A percentile compares a stretch with the other conserved stretches of the same genome.
phyloP scores from a whole-genome alignment of 2,329 filamentous ascomycete genomes.

The Trichoderma atroviride region DNA sequence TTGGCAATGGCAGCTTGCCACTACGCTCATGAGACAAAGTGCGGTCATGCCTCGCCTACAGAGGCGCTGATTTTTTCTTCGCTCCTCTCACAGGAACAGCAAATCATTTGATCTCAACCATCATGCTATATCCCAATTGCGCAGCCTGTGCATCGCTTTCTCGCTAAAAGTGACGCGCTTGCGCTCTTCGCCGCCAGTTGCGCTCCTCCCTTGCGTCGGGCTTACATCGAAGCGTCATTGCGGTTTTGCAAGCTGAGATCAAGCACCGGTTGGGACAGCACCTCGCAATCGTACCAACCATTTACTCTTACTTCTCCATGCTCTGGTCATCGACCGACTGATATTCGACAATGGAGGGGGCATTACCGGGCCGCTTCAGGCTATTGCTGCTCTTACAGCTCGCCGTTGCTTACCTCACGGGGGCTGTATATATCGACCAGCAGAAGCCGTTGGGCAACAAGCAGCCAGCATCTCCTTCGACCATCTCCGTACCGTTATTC shows the following conservation, averaged over 20 bases:
- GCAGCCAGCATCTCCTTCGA: background rate
- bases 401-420: background rate
- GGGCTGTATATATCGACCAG: slow-evolving; percentile 17
- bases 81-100: background rate
- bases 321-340: background rate
- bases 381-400: slow-evolving; percentile 18
- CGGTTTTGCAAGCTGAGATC: background rate
- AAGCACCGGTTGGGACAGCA: background rate
- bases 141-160: background rate
- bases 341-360: slow-evolving; percentile 15
- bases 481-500: slow-evolving; percentile 68
- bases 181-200: background rate
- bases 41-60: background rate
- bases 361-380: slow-evolving; percentile 12
- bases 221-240: background rate
- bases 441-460: slow-evolving; percentile 15
- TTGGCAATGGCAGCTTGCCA: background rate
- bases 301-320: slow-evolving; percentile 9
- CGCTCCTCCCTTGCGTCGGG: slow-evolving; percentile 8
- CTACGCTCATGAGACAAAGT: slow-evolving; percentile 21
- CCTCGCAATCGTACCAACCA: background rate
- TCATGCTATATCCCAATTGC: background rate
- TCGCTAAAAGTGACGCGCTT: slow-evolving; percentile 5
- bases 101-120: background rate
- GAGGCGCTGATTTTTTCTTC: background rate